These are phyloP conservation scores for Aspergillus sp. DNA, from an alignment of 2,329 filamentous ascomycete genomes.

Conservation along the genomic window DNA sequence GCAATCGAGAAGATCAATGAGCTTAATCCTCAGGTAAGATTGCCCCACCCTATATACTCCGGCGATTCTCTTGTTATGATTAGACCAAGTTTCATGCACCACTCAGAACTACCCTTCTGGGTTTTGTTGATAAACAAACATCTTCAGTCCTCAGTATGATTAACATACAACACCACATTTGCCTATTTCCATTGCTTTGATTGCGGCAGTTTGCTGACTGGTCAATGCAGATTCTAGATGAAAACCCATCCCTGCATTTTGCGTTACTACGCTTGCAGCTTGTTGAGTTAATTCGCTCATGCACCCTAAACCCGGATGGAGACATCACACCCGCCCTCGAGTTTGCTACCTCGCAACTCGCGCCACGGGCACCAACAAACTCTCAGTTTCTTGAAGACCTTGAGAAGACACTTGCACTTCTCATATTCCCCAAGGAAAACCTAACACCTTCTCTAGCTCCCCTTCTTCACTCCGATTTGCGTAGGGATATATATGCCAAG, in stretches of 20 bases:
- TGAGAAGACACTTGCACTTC: conserved; percentile 86
- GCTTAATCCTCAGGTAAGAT: conserved; percentile 83
- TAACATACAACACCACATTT: conserved; percentile 35
- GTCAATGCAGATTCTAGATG: conserved; percentile 73
- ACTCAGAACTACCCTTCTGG: conserved; percentile 82
- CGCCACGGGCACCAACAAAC: conserved; percentile 80
- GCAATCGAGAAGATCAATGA: conserved; percentile 89
- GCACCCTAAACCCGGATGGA: conserved; percentile 63
- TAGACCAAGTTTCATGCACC: conserved; percentile 99
- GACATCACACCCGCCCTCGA: conserved; percentile 79
- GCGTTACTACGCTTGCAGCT: conserved; percentile 85
- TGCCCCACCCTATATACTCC: conserved; percentile 3
- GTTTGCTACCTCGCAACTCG: conserved; percentile 85
- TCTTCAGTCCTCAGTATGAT: conserved; percentile 90
- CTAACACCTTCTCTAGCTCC: conserved; percentile 73
- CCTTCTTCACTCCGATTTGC: conserved; percentile 75
- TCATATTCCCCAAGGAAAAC: conserved; percentile 82
- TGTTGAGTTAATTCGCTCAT: conserved; percentile 84
- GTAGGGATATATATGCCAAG: conserved; percentile 77
- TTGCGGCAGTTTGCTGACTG: conserved; percentile 23
- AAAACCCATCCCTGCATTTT: conserved; percentile 81
- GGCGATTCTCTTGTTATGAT: conserved; percentile 68
- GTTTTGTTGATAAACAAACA: conserved; percentile 80
- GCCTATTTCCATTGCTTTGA: conserved; percentile 13
- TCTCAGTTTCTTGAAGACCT: conserved; percentile 80